phyloP scores from a whole-genome alignment of 345 rosid species.

The Pistacia integerrima region DNA sequence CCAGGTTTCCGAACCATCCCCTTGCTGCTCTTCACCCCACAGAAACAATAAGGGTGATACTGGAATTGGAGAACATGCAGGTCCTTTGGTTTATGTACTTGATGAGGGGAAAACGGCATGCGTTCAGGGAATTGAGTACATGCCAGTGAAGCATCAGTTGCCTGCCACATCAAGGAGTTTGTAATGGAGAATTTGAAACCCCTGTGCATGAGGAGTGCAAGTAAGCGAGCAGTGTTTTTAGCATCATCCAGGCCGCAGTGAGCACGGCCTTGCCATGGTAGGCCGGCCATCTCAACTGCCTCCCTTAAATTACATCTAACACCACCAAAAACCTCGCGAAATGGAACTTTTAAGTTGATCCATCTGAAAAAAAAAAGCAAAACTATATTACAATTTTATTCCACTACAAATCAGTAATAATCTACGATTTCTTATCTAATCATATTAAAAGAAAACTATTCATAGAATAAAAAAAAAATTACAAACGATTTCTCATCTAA shows the following conservation, averaged over 20 bases:
- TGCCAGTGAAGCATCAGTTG: slow-evolving; percentile 23
- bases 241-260: slow-evolving; percentile 63
- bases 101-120: slow-evolving; percentile 21
- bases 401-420: neutral
- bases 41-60: slow-evolving; percentile 40
- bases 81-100: slow-evolving; percentile 28
- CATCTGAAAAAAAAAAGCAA: slow-evolving; percentile 36
- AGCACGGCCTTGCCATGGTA: slow-evolving; percentile 56
- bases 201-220: slow-evolving; percentile 45
- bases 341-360: slow-evolving; percentile 62
- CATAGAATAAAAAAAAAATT: neutral
- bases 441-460: neutral
- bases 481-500: neutral
- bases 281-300: slow-evolving; percentile 53
- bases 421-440: too few relatives aligned
- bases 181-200: slow-evolving; percentile 52
- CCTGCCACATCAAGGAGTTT: slow-evolving; percentile 47
- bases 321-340: slow-evolving; percentile 46
- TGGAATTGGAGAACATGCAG: slow-evolving; percentile 26
- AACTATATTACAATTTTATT: too few relatives aligned
- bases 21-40: slow-evolving; percentile 54
- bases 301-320: slow-evolving; percentile 48
- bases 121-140: slow-evolving; percentile 27
- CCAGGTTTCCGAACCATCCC: slow-evolving; percentile 53
- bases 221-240: slow-evolving; percentile 54